Base-by-base conservation (phyloP, 805 yeast species). In the Metschnikowia anglica region DNA sequence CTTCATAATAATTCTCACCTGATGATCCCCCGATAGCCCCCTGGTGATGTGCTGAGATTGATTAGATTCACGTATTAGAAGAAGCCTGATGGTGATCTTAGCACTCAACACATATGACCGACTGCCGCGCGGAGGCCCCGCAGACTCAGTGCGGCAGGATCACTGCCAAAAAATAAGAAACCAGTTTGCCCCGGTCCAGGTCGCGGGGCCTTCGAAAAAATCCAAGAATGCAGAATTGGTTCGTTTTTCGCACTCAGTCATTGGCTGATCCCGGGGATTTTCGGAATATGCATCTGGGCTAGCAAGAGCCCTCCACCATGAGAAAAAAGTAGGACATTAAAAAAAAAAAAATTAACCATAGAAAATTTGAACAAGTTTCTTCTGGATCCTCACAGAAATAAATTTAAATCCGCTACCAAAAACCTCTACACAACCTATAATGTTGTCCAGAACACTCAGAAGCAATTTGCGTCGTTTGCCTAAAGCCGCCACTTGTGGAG, bases 401-500 rank as follows among this genome's bases (percentile, higher is more conserved):
- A 30, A 30, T 8, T 30, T 9, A 9, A 30, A 13, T 9, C 10
- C 20, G n/a, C 8, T 16, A 30, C 9, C 18, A 30, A 30, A 30
- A 30, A 15, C 7, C 13, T 16, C 11, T 20, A 18, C 40, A 29
- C 34, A 34, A 47, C 33, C 16, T 13, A 28, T 13, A 20, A 65
- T 65, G 70, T 65, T 65, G 58, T 60, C 68, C 28, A 63, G 68
- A 62, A 55, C 56, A 41, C 47, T 63, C 43, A 64, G 57, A 54
- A 44, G 57, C 42, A 52, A 59, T 33, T 43, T 60, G 46, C 63
- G 58, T 39, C 66, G 68, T 47, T 43, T 56, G 32, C 59, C 63
- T 15, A 27, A 34, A 20, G 53, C 49, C 15, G 48, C 48, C 27
- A 30, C 52, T 27, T 43, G 33, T n/a, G 44, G 32, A 19, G 34